Percentiles rank a stretch among this genome's conserved stretches.
Evolutionary conservation across 768 basidiomycete genomes (phyloP).

Genomic region (Fomitopsis serialis): DNA sequence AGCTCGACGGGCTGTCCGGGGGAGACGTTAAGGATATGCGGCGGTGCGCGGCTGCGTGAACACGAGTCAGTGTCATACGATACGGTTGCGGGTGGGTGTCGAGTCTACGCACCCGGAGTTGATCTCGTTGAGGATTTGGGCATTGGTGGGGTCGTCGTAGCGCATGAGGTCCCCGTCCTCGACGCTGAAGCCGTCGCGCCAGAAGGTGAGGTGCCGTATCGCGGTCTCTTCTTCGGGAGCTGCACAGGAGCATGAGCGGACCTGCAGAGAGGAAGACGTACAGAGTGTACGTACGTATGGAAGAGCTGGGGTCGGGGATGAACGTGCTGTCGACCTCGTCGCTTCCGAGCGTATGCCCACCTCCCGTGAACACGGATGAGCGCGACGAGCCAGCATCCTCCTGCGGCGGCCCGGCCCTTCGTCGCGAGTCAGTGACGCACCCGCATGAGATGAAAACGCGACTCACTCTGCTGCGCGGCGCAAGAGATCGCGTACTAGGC

Average conservation of each 20-base stretch:
- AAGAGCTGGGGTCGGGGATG: constrained; percentile 66
- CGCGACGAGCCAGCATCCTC: constrained; percentile 12
- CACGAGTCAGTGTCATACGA: not conserved
- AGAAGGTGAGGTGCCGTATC: constrained; percentile 79
- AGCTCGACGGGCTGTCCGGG: constrained; percentile 83
- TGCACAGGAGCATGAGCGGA: constrained; percentile 8
- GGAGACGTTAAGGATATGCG: constrained; percentile 64
- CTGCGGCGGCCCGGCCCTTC: constrained; percentile 33
- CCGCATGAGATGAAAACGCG: not conserved
- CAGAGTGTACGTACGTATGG: constrained; percentile 15
- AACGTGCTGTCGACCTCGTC: constrained; percentile 80
- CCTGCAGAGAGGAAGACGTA: not conserved
- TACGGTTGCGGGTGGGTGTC: not conserved
- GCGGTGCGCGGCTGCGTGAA: constrained; percentile 74
- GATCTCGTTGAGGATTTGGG: constrained; percentile 66
- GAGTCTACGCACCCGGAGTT: constrained; percentile 67
- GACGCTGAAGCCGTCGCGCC: constrained; percentile 89
- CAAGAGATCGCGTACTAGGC: constrained; percentile 66
- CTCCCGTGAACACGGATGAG: constrained; percentile 50
- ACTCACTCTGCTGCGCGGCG: constrained; percentile 77
- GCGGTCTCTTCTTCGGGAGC: constrained; percentile 49
- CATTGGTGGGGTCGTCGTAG: constrained; percentile 76
- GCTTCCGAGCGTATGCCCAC: constrained; percentile 82
- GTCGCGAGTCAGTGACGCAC: not conserved
- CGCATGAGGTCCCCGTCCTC: constrained; percentile 83